Conservation (phyloP, 352 stramenopile genomes). For the Globisporangium spiculum region DNA sequence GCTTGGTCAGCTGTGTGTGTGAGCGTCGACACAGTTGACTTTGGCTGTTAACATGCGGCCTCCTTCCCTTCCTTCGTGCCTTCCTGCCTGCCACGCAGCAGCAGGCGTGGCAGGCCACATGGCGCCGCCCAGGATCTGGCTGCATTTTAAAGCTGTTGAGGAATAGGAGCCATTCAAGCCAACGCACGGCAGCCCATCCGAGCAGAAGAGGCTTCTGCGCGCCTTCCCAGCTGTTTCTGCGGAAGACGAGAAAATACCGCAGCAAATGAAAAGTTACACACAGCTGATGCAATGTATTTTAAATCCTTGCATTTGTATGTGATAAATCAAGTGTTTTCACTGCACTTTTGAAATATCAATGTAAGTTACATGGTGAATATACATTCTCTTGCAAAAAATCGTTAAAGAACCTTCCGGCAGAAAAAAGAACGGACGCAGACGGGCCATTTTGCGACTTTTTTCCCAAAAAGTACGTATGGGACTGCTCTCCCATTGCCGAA, state of each 20-base stretch:
- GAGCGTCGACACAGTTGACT: not conserved
- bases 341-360: not conserved
- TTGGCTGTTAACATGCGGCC: not conserved
- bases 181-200: not conserved
- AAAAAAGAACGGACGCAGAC: slow-evolving; percentile 9
- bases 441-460: not conserved
- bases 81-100: not conserved
- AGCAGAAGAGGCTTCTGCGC: slow-evolving; percentile 3
- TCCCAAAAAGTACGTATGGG: not conserved
- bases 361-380: not conserved
- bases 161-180: not conserved
- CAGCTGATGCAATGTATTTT: not conserved
- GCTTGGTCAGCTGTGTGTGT: not conserved
- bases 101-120: not conserved
- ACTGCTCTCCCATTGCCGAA: slow-evolving; percentile 2
- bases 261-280: not conserved
- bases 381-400: not conserved
- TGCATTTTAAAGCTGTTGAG: not conserved
- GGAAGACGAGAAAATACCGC: not conserved
- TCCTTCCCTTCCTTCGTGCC: no score
- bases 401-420: not conserved
- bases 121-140: no score
- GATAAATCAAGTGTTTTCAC: not conserved
- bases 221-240: slow-evolving; percentile 12
- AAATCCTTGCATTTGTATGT: not conserved